phyloP scores from a whole-genome alignment of 2,329 filamentous ascomycete genomes.

The Ascochyta rabiei region DNA sequence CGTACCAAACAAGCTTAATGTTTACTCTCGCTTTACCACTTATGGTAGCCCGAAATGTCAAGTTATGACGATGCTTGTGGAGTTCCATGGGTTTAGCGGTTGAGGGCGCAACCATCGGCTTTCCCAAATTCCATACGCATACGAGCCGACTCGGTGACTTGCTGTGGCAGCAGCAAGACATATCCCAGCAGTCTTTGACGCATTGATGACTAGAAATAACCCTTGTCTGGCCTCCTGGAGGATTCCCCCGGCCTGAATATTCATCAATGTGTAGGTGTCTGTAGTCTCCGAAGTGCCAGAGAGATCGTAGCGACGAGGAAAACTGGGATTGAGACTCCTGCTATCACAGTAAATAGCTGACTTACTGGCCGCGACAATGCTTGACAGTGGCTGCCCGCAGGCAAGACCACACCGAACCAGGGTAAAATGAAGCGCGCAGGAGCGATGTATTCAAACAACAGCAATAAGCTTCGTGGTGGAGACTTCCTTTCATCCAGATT shows the following conservation, averaged over 20 bases:
- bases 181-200: background rate
- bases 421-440: too few relatives aligned
- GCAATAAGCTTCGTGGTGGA: too few relatives aligned
- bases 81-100: background rate
- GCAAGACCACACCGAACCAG: too few relatives aligned
- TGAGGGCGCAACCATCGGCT: constrained; percentile 2
- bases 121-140: constrained; percentile 1
- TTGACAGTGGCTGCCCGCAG: too few relatives aligned
- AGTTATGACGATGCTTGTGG: constrained; percentile 2
- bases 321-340: too few relatives aligned
- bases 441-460: too few relatives aligned
- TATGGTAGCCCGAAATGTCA: constrained; percentile 13
- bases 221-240: background rate
- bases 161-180: background rate
- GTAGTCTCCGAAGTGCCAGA: too few relatives aligned
- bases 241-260: background rate
- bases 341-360: too few relatives aligned
- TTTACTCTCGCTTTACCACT: constrained; percentile 15
- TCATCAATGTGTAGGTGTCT: background rate
- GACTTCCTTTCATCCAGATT: too few relatives aligned
- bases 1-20: constrained; percentile 2
- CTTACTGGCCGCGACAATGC: too few relatives aligned
- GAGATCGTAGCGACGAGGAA: too few relatives aligned
- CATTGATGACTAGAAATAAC: constrained; percentile 1
- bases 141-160: constrained; percentile 15